These are phyloP conservation scores for Penicillium cinerascens DNA, from an alignment of 495 filamentous ascomycete species.

Conservation along the genomic window DNA sequence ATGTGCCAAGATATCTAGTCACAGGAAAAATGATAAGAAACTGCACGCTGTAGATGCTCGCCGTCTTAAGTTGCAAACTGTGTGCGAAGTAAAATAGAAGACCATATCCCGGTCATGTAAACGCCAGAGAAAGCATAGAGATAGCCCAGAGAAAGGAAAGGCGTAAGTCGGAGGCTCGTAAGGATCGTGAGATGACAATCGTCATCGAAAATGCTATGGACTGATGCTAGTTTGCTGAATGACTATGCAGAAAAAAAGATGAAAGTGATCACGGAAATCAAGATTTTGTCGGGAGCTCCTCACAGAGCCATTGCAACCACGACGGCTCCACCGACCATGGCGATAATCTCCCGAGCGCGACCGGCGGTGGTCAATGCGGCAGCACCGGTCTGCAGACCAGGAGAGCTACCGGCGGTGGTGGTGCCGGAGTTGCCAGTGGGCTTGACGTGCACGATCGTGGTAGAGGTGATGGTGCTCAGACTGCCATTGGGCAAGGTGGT, in stretches of 20 bases:
- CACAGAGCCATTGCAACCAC: slow-evolving; percentile 39
- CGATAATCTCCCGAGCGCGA: slow-evolving; percentile 37
- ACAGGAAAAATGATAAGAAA: neutral
- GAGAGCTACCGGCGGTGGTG: slow-evolving; percentile 22
- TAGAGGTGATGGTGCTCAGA: slow-evolving; percentile 46
- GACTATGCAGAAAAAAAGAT: slow-evolving; percentile 10
- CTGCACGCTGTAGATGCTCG: slow-evolving; percentile 7
- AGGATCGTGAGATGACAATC: slow-evolving; percentile 25
- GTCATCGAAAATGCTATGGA: slow-evolving; percentile 10
- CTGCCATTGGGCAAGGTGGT: slow-evolving; percentile 72
- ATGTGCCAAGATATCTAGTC: neutral
- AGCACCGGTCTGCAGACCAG: slow-evolving; percentile 45
- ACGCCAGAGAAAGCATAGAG: no score
- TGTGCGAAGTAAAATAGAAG: neutral
- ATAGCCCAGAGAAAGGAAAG: slow-evolving; percentile 19
- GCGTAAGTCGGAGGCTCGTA: slow-evolving; percentile 19
- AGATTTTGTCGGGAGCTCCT: neutral
- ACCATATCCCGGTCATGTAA: neutral
- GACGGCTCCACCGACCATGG: slow-evolving; percentile 43
- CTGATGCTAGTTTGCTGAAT: slow-evolving; percentile 9
- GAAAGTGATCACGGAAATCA: neutral
- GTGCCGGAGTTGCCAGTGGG: slow-evolving; percentile 23
- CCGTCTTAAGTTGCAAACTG: neutral
- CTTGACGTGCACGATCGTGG: slow-evolving; percentile 41
- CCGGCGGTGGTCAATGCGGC: slow-evolving; percentile 29